phyloP scores from a whole-genome alignment of 2,329 filamentous ascomycete genomes.

The Clonostachys solani region DNA sequence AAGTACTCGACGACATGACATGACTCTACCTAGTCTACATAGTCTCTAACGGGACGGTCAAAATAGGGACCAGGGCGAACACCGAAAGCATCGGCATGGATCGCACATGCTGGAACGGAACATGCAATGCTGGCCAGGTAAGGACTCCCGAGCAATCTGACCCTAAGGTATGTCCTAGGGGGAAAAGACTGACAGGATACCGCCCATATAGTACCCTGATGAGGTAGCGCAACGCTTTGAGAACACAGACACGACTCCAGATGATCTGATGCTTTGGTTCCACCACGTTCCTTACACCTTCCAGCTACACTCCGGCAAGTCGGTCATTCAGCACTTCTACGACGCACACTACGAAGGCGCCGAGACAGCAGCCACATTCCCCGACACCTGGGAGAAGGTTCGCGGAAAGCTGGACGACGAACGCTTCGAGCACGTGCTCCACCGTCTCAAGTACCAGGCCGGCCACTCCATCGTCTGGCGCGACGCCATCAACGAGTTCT shows the following conservation, averaged over 20 bases:
- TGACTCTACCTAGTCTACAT: no score
- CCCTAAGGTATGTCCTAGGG: no score
- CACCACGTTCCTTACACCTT: constrained; percentile 69
- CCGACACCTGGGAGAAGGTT: constrained; percentile 47
- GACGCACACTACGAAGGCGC: constrained; percentile 58
- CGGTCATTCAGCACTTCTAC: constrained; percentile 65
- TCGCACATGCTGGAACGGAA: constrained; percentile 63
- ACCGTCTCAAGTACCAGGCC: constrained; percentile 59
- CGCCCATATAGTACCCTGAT: constrained; percentile 41
- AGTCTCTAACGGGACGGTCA: no score
- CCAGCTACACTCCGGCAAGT: constrained; percentile 55
- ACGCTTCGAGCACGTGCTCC: constrained; percentile 54
- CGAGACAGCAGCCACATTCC: constrained; percentile 56
- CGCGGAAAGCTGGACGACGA: constrained; percentile 53
- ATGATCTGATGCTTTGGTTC: constrained; percentile 68
- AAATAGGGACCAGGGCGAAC: constrained; percentile 52
- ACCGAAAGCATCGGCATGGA: constrained; percentile 62
- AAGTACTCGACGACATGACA: constrained; percentile 12
- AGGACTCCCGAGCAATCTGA: no score
- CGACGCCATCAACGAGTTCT: constrained; percentile 63
- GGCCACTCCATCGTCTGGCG: constrained; percentile 69
- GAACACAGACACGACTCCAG: constrained; percentile 57
- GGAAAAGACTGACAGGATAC: no score
- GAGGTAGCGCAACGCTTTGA: constrained; percentile 57
- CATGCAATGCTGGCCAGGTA: constrained; percentile 54